phyloP scores from a whole-genome alignment of 768 basidiomycete genomes.

The Porpolomopsis calyptriformis region DNA sequence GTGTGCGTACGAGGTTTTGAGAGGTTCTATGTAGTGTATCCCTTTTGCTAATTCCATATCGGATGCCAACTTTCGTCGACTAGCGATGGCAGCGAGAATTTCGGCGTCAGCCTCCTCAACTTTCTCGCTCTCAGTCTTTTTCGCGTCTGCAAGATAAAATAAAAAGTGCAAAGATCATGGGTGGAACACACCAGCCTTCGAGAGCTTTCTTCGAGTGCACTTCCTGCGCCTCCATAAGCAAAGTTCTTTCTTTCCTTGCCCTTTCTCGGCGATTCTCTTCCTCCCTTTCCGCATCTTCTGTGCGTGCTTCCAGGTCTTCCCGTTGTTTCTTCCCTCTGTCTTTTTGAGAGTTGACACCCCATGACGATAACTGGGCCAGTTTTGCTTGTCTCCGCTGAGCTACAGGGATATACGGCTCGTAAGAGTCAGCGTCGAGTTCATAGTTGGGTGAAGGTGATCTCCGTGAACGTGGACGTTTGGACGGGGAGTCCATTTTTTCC shows the following conservation, averaged over 20 bases:
- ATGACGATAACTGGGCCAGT: constrained; percentile 61
- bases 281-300: constrained; percentile 65
- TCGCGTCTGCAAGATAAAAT: constrained; percentile 44
- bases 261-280: constrained; percentile 68
- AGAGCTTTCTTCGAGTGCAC: constrained; percentile 75
- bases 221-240: constrained; percentile 90
- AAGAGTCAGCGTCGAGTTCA: constrained; percentile 54
- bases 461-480: constrained; percentile 42
- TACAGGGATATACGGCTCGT: constrained; percentile 82
- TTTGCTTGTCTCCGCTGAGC: constrained; percentile 75
- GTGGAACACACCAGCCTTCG: constrained; percentile 45
- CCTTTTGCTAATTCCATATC: constrained; percentile 91
- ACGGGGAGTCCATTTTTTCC: constrained; percentile 23
- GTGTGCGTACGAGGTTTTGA: constrained; percentile 61
- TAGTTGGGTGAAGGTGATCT: constrained; percentile 52
- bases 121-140: constrained; percentile 81
- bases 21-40: constrained; percentile 77
- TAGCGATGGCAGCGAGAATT: constrained; percentile 85
- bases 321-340: constrained; percentile 36
- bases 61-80: constrained; percentile 81
- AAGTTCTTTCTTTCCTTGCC: constrained; percentile 72
- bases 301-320: constrained; percentile 55
- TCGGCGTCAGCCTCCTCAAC: constrained; percentile 83
- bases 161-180: background rate
- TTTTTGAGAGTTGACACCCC: constrained; percentile 45